phyloP scores from a whole-genome alignment of 1,139 yeast genomes.

The Pichia sp. region DNA sequence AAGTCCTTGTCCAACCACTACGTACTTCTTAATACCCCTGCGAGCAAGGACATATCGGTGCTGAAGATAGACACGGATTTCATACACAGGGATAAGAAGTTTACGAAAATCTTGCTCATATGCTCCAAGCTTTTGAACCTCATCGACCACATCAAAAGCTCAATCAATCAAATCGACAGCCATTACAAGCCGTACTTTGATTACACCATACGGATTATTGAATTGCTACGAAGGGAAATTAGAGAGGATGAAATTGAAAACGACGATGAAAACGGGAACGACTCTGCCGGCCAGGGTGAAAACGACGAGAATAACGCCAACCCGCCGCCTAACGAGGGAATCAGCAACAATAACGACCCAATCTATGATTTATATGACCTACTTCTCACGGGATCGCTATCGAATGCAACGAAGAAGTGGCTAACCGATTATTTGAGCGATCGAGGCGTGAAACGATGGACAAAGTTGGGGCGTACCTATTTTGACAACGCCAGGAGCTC shows the following conservation, averaged over 20 bases:
- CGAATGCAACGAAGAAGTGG: conserved; percentile 47
- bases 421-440: conserved; percentile 55
- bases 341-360: conserved; percentile 22
- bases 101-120: conserved; percentile 13
- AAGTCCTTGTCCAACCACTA: conserved; percentile 18
- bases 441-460: conserved; percentile 60
- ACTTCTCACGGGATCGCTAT: conserved; percentile 54
- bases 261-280: conserved; percentile 2
- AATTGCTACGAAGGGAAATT: conserved; percentile 31
- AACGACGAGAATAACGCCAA: background rate
- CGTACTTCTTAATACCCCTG: conserved; percentile 19
- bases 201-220: conserved; percentile 37
- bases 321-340: background rate
- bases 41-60: background rate
- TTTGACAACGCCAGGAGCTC: conserved; percentile 47
- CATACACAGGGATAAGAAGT: conserved; percentile 23
- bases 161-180: conserved; percentile 34
- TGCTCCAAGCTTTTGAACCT: conserved; percentile 30
- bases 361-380: conserved; percentile 44
- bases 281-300: background rate
- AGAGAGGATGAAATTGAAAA: conserved; percentile 15
- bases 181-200: conserved; percentile 43
- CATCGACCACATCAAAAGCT: conserved; percentile 39
- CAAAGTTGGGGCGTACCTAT: conserved; percentile 43
- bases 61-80: conserved; percentile 25